Percentiles rank a stretch among this genome's conserved stretches.
Evolutionary conservation across 352 stramenopile genomes (phyloP).

Genomic region (Halophytophthora batemanensis): DNA sequence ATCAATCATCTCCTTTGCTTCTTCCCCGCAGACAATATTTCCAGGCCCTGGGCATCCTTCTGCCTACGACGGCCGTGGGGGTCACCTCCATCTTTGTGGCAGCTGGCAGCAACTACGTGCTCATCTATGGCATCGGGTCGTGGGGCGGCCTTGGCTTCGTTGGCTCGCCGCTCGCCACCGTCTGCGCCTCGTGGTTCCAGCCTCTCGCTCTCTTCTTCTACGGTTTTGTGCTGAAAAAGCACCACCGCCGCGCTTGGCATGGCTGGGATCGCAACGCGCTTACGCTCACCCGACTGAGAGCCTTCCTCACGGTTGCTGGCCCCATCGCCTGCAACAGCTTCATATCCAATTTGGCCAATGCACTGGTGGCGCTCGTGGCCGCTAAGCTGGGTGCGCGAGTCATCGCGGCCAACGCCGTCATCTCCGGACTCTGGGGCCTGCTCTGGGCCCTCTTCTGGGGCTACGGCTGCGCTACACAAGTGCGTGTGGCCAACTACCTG

Average conservation of each 20-base stretch:
- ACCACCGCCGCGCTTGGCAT: slow-evolving; percentile 54
- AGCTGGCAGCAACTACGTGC: slow-evolving; percentile 56
- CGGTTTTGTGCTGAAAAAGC: slow-evolving; percentile 53
- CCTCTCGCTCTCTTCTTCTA: slow-evolving; percentile 56
- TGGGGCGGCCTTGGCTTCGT: slow-evolving; percentile 66
- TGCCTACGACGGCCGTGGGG: slow-evolving; percentile 65
- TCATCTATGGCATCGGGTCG: slow-evolving; percentile 62
- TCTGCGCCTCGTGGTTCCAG: slow-evolving; percentile 79
- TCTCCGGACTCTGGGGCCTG: slow-evolving; percentile 62
- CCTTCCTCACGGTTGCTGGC: slow-evolving; percentile 51
- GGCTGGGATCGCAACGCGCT: slow-evolving; percentile 53
- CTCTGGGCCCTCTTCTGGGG: slow-evolving; percentile 80
- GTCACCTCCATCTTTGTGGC: slow-evolving; percentile 60
- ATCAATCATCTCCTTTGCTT: slow-evolving; percentile 7
- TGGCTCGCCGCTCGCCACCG: slow-evolving; percentile 74
- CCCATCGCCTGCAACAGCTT: slow-evolving; percentile 74
- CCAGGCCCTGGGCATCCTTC: slow-evolving; percentile 58
- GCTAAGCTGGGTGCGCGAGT: slow-evolving; percentile 51
- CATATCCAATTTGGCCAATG: slow-evolving; percentile 67
- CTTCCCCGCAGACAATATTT: slow-evolving; percentile 51
- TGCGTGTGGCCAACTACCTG: slow-evolving; percentile 76
- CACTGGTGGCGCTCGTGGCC: slow-evolving; percentile 63
- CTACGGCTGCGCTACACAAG: slow-evolving; percentile 74
- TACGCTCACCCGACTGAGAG: slow-evolving; percentile 35
- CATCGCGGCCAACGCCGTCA: slow-evolving; percentile 69